A percentile compares a stretch with the other conserved stretches of the same genome.
These are phyloP conservation scores for Solanum piurae DNA, from an alignment of 257 asterid genomes.

Conservation along the genomic window DNA sequence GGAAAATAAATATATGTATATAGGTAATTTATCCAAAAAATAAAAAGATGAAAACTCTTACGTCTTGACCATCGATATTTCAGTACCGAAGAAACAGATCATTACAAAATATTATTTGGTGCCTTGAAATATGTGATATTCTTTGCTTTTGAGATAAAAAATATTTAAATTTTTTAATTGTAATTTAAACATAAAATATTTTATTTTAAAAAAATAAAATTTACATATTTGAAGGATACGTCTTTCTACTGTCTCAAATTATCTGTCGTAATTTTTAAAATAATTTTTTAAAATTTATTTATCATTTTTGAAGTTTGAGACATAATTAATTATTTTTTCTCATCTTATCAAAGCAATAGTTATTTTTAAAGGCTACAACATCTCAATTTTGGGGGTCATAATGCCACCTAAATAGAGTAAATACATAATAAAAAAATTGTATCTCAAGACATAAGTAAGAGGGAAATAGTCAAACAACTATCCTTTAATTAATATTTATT, in stretches of 20 bases:
- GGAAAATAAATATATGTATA: no score
- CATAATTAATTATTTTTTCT: background rate
- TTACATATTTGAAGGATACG: background rate
- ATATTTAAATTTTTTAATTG: no score
- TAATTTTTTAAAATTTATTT: no score
- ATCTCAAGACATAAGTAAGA: background rate
- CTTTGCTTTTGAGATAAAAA: background rate
- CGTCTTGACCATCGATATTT: no score
- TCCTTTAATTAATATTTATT: background rate
- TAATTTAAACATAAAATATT: no score
- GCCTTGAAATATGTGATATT: background rate
- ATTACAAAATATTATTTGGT: background rate
- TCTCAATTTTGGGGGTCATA: no score
- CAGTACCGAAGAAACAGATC: no score
- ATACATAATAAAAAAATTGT: background rate
- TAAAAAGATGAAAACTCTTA: no score
- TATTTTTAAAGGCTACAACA: background rate
- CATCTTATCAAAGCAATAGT: background rate
- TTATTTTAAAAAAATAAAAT: no score
- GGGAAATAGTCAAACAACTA: background rate
- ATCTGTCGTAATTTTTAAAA: no score
- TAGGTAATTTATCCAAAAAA: no score
- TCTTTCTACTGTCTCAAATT: background rate
- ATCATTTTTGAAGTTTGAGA: no score
- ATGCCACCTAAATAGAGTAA: background rate